A percentile compares a stretch with the other conserved stretches of the same genome.
Conservation (phyloP, 2,329 filamentous ascomycete genomes). For the Metarhizium anisopliae region DNA sequence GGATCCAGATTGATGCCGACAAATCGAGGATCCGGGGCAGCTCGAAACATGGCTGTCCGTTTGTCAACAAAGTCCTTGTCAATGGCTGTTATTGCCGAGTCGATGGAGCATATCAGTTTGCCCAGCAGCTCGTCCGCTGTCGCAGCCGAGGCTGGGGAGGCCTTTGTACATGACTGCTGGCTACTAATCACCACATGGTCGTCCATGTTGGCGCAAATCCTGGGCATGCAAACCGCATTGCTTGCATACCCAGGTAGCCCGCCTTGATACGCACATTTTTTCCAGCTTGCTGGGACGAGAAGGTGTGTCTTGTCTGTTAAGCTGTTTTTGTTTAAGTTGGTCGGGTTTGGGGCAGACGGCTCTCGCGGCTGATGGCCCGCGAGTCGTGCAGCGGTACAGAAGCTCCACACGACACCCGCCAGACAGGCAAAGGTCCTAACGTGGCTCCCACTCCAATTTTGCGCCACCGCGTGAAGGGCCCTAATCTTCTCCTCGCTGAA, state of each 20-base stretch:
- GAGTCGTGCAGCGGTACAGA: conserved; percentile 26
- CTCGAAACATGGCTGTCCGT: conserved; percentile 27
- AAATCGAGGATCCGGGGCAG: conserved; percentile 28
- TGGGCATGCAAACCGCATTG: conserved; percentile 31
- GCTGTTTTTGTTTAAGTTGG: not conserved
- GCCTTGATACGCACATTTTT: conserved; percentile 22
- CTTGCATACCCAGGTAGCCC: conserved; percentile 27
- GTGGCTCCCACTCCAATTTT: conserved; percentile 1
- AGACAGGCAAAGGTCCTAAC: conserved; percentile 27
- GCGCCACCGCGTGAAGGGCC: conserved; percentile 19
- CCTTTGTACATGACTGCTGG: not conserved
- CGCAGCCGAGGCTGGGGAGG: not conserved
- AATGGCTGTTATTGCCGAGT: conserved; percentile 17
- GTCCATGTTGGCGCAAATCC: conserved; percentile 17
- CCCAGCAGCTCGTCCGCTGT: conserved; percentile 14
- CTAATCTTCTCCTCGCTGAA: conserved; percentile 25
- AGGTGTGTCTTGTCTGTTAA: conserved; percentile 14
- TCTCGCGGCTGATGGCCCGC: conserved; percentile 1
- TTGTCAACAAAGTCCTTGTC: conserved; percentile 30
- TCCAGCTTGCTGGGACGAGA: conserved; percentile 34
- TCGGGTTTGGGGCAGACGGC: conserved; percentile 1
- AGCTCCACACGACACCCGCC: conserved; percentile 30
- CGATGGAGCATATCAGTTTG: conserved; percentile 19
- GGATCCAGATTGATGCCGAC: conserved; percentile 32
- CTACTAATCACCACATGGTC: conserved; percentile 14